Percentiles rank a stretch among this genome's conserved stretches.
Conservation (phyloP, 2,329 filamentous ascomycete genomes). For the Trichophyton schoenleinii region DNA sequence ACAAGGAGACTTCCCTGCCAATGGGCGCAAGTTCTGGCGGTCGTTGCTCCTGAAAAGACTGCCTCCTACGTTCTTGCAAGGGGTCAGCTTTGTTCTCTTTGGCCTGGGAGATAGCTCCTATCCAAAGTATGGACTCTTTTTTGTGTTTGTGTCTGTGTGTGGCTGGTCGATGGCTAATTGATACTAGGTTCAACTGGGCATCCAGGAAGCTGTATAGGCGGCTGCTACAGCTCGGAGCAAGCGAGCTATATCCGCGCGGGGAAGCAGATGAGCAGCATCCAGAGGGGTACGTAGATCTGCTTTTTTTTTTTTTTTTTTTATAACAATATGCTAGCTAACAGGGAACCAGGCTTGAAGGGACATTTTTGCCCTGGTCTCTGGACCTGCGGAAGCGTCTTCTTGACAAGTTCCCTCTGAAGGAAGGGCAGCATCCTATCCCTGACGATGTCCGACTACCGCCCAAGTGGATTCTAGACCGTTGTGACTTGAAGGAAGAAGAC, state of each 20-base stretch:
- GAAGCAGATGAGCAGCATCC: conserved; percentile 91
- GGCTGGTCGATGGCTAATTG: not conserved
- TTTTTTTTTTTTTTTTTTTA: not conserved
- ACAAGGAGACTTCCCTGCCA: conserved; percentile 82
- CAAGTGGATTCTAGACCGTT: conserved; percentile 47
- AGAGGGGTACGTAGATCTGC: conserved; percentile 54
- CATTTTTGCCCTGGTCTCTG: conserved; percentile 65
- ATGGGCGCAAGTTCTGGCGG: conserved; percentile 73
- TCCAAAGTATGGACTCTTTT: conserved; percentile 51
- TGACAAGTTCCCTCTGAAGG: conserved; percentile 54
- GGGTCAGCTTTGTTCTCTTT: conserved; percentile 68
- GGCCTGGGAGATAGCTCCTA: conserved; percentile 93
- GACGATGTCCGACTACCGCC: conserved; percentile 62
- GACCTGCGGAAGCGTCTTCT: conserved; percentile 55
- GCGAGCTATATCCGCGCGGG: conserved; percentile 60
- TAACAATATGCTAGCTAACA: not conserved
- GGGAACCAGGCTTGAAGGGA: conserved; percentile 57
- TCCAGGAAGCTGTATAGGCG: conserved; percentile 77
- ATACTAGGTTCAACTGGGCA: conserved; percentile 73
- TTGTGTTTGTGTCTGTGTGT: not conserved
- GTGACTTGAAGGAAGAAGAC: not conserved
- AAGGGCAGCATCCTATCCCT: conserved; percentile 56
- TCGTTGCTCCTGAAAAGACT: conserved; percentile 68
- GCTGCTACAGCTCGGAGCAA: conserved; percentile 69
- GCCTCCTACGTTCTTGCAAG: conserved; percentile 53